Percentiles rank a stretch among this genome's conserved stretches.
Conservation (phyloP, 2,329 filamentous ascomycete genomes). For the Mycocentrospora acerina region DNA sequence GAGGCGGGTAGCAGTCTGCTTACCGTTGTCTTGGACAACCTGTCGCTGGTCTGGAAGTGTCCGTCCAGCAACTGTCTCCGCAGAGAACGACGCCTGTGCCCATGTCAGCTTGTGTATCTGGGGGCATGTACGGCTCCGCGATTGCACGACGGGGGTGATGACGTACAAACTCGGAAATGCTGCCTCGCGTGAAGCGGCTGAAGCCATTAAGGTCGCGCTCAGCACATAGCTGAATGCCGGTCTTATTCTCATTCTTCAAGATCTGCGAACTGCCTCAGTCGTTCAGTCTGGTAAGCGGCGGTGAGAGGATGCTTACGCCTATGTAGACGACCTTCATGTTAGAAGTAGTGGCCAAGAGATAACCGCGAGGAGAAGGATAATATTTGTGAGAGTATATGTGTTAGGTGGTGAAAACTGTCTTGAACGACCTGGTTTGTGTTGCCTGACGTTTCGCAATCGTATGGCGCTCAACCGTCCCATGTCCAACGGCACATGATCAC, state of each 20-base stretch:
- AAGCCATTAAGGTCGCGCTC: slow-evolving; percentile 78
- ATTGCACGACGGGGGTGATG: background rate
- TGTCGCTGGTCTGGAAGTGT: slow-evolving; percentile 80
- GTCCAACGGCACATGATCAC: too few species aligned
- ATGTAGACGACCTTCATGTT: slow-evolving; percentile 86
- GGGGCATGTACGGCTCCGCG: too few species aligned
- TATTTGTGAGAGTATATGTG: background rate
- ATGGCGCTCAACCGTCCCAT: too few species aligned
- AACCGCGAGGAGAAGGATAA: background rate
- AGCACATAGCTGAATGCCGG: slow-evolving; percentile 71
- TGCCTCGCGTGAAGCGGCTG: slow-evolving; percentile 71
- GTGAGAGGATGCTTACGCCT: slow-evolving; percentile 61
- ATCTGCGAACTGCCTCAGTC: slow-evolving; percentile 56
- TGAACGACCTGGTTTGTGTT: too few species aligned
- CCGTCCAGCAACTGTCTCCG: slow-evolving; percentile 83
- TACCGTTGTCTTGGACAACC: slow-evolving; percentile 78
- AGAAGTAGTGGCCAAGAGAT: slow-evolving; percentile 7
- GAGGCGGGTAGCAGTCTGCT: too few species aligned
- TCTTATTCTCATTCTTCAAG: slow-evolving; percentile 74
- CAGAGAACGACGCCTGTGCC: slow-evolving; percentile 75
- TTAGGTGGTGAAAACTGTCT: background rate
- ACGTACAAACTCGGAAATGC: slow-evolving; percentile 29
- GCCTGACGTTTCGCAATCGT: too few species aligned
- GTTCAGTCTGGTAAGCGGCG: slow-evolving; percentile 10
- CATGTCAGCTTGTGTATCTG: slow-evolving; percentile 9